phyloP scores from a whole-genome alignment of 192 early-diverging fungal genomes.

The Gryganskiella cystojenkinii region DNA sequence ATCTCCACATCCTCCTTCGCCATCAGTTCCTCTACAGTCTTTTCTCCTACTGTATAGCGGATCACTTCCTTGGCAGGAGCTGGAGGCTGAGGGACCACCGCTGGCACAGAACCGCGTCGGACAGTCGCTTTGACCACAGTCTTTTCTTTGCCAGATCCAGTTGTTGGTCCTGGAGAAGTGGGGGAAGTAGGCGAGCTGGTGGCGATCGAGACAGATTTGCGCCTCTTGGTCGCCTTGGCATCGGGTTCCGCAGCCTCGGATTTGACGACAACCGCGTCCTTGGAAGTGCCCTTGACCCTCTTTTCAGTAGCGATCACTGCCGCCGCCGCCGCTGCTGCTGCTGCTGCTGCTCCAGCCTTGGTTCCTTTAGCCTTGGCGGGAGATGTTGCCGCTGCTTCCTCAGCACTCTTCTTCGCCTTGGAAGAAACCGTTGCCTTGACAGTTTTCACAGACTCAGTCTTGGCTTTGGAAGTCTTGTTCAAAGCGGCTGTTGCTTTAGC shows the following conservation, averaged over 20 bases:
- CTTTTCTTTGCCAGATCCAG: background rate
- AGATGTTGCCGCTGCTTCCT: background rate
- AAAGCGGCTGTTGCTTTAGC: background rate
- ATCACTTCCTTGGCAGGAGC: conserved; percentile 47
- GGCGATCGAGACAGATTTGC: too few relatives aligned
- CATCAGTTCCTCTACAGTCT: conserved; percentile 45
- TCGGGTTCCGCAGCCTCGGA: background rate
- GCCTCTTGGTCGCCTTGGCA: conserved; percentile 8
- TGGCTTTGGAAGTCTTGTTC: background rate
- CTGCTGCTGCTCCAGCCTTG: too few relatives aligned
- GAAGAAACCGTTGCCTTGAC: too few relatives aligned
- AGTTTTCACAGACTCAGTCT: too few relatives aligned
- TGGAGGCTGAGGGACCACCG: conserved; percentile 33
- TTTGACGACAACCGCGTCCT: background rate
- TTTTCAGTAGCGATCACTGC: too few relatives aligned
- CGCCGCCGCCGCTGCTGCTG: background rate
- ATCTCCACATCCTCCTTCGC: conserved; percentile 47
- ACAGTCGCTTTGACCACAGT: conserved; percentile 15
- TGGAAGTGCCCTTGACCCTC: conserved; percentile 6
- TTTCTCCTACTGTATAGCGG: conserved; percentile 45
- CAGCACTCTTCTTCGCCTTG: conserved; percentile 1
- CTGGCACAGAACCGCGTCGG: conserved; percentile 35
- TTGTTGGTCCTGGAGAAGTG: background rate
- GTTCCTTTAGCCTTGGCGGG: conserved; percentile 2
- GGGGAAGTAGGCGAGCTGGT: background rate